These are phyloP conservation scores for Lathyrus sativus DNA, from an alignment of 306 rosid species.

Conservation along the genomic window DNA sequence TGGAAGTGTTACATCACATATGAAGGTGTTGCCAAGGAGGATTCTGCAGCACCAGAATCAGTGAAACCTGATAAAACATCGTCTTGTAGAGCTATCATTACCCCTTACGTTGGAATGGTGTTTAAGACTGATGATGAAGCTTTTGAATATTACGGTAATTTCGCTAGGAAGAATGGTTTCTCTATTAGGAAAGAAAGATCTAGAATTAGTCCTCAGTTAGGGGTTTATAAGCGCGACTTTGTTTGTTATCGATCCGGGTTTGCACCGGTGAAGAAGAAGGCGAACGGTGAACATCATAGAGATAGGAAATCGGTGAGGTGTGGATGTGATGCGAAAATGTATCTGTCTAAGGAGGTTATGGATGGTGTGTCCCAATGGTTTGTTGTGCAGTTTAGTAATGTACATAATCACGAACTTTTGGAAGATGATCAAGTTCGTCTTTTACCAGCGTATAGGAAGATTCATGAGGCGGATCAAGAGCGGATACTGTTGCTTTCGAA, in stretches of 20 bases:
- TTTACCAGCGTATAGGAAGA: slow-evolving; percentile 88
- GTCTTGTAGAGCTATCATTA: slow-evolving; percentile 65
- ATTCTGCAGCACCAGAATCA: slow-evolving; percentile 56
- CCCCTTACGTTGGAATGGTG: slow-evolving; percentile 95
- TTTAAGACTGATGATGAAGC: slow-evolving; percentile 90
- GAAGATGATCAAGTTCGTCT: slow-evolving; percentile 97
- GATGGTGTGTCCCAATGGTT: slow-evolving; percentile 90
- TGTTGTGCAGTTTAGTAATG: slow-evolving; percentile 87
- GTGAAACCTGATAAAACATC: slow-evolving; percentile 50
- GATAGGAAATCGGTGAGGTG: slow-evolving; percentile 93
- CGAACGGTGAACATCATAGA: slow-evolving; percentile 80
- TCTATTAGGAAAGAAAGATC: slow-evolving; percentile 92
- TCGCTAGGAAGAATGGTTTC: slow-evolving; percentile 86
- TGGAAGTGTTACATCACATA: slow-evolving; percentile 85
- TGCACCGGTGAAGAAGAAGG: slow-evolving; percentile 85
- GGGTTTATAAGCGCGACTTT: slow-evolving; percentile 87
- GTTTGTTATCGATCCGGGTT: slow-evolving; percentile 97
- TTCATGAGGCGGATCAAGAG: slow-evolving; percentile 90
- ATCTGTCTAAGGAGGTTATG: slow-evolving; percentile 80
- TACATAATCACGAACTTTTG: slow-evolving; percentile 91
- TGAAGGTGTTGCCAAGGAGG: slow-evolving; percentile 72
- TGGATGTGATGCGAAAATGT: slow-evolving; percentile 97
- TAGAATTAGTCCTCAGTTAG: slow-evolving; percentile 89
- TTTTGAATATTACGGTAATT: slow-evolving; percentile 84
- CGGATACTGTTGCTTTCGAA: slow-evolving; percentile 85